phyloP scores from a whole-genome alignment of 352 stramenopile genomes.

The Phytophthora sp. region DNA sequence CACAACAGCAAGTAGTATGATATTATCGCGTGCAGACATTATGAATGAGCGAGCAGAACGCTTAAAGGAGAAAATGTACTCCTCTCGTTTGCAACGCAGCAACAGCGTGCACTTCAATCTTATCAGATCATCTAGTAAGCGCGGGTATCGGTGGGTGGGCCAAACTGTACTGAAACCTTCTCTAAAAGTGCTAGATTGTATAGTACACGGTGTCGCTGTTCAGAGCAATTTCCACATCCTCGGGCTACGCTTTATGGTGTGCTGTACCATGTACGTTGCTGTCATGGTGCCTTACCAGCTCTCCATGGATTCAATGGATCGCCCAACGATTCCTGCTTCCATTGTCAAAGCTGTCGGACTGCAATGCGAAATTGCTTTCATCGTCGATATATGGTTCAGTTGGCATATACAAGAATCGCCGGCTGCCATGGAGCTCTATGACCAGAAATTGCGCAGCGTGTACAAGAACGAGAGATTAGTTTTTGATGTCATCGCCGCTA shows the following conservation, averaged over 20 bases:
- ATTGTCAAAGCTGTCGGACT: conserved; percentile 23
- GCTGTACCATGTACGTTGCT: conserved; percentile 43
- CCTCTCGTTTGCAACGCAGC: neutral
- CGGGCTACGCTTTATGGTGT: conserved; percentile 41
- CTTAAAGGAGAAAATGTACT: neutral
- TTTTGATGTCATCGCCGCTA: conserved; percentile 43
- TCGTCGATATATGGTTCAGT: conserved; percentile 53
- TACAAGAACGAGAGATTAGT: conserved; percentile 50
- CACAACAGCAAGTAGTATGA: neutral
- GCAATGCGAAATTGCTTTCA: conserved; percentile 47
- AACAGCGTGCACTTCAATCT: neutral
- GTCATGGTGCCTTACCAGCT: conserved; percentile 55
- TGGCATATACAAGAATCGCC: conserved; percentile 34
- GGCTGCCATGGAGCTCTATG: conserved; percentile 56
- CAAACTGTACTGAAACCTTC: neutral
- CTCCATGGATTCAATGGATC: conserved; percentile 36
- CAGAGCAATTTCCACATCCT: conserved; percentile 47
- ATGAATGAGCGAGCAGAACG: conserved; percentile 25
- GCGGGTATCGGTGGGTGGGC: neutral
- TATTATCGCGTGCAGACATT: conserved; percentile 19
- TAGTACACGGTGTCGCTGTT: conserved; percentile 31
- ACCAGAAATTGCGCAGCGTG: conserved; percentile 34
- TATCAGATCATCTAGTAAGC: neutral
- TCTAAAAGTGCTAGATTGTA: neutral
- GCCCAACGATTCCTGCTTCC: conserved; percentile 7